Evolutionary conservation across 768 basidiomycete genomes (phyloP), one percentile per base, ranked within the genome.

Genomic region (Hortiboletus campestris): DNA sequence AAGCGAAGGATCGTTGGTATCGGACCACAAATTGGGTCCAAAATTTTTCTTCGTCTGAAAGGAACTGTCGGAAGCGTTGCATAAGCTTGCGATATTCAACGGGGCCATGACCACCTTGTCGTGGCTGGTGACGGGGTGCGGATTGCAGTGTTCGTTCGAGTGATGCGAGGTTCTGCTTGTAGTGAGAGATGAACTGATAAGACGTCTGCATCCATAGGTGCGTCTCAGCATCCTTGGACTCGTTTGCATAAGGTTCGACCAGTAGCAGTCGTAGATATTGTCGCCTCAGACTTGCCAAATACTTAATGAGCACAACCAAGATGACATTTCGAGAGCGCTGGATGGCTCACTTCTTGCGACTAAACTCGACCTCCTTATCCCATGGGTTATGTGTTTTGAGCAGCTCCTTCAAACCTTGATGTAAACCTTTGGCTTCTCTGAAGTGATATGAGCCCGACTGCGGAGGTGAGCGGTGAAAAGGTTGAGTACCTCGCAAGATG

Each of bases 181-280:
- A 95, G 22, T 81, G 78, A 16, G 87, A 76, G 59, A 96, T 96
- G 73, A 93, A 84, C 38, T 83, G 79, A 72, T 96, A 90, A 36
- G 91, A 89, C 0, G 94, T 95, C 67, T 92, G 88, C 84, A 94
- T 91, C 93, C 94, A 96, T 10, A 96, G 80, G 60, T 89, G 85
- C 31, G 81, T 89, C 67, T 94, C 89, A 40, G 83, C 84, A 74
- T 91, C 88, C 67, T 86, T 85, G 46, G 86, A 84, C 70, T 91
- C 89, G 46, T 78, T 81, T 41, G 87, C 79, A 63, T 80, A 83
- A 2, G 89, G 86, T 65, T 89, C 76, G 20, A 83, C 69, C 59
- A 91, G 80, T 19, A 93, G 78, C 36, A 91, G 76, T 44, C 78
- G 81, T 47, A 92, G 76, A 68, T 90, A 85, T 41, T 81, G 82